These are phyloP conservation scores for Mortierella antarctica DNA, from an alignment of 192 early-diverging fungal species.

Conservation along the genomic window DNA sequence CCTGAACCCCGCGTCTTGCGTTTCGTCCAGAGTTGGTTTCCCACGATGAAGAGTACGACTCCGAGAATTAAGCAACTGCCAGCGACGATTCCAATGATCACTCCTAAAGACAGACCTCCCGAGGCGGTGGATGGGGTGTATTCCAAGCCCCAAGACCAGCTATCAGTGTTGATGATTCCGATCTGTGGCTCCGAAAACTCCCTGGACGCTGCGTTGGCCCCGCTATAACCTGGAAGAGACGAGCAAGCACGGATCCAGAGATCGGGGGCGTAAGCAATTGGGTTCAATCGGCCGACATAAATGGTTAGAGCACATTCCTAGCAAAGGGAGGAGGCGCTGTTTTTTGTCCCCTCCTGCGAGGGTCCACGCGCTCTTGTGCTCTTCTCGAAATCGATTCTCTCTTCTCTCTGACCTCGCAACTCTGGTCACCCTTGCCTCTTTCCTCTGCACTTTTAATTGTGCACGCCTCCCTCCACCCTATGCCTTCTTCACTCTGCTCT, in stretches of 20 bases:
- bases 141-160: conserved; percentile 5
- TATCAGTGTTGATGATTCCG: conserved; percentile 11
- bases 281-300: too few species aligned
- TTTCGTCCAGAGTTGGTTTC: background rate
- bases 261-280: background rate
- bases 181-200: conserved; percentile 21
- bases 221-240: conserved; percentile 3
- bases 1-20: background rate
- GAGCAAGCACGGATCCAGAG: background rate
- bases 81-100: conserved; percentile 15
- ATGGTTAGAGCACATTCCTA: too few species aligned
- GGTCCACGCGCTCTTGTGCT: too few species aligned
- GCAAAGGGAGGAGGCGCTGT: too few species aligned
- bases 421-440: too few species aligned
- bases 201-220: background rate
- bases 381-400: too few species aligned
- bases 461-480: too few species aligned
- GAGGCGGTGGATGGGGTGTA: background rate
- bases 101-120: background rate
- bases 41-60: conserved; percentile 1
- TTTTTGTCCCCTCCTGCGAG: too few species aligned
- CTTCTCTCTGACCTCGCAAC: too few species aligned
- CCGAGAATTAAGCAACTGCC: conserved; percentile 6
- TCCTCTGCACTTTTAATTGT: too few species aligned
- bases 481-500: background rate